These are phyloP conservation scores for Dothideomycetidae sp. DNA, from an alignment of 2,329 filamentous ascomycete genomes.

Conservation along the genomic window DNA sequence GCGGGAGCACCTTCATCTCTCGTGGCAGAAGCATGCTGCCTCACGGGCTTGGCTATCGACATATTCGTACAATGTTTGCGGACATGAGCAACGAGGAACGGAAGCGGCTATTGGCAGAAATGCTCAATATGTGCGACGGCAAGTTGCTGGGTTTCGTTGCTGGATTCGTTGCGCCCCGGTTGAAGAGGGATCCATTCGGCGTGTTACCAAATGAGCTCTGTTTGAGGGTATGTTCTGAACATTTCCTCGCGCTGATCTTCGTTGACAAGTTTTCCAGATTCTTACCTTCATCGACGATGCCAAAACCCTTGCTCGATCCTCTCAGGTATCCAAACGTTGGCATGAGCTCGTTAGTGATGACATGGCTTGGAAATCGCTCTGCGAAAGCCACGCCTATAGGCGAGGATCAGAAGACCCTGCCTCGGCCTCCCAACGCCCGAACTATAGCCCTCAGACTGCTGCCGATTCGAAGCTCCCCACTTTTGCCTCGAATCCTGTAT, in stretches of 20 bases:
- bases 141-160: slow-evolving; percentile 92
- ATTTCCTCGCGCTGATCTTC: background rate
- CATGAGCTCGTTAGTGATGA: slow-evolving; percentile 87
- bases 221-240: slow-evolving; percentile 50
- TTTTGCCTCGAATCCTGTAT: slow-evolving; percentile 16
- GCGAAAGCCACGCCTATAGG: slow-evolving; percentile 85
- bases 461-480: slow-evolving; percentile 8
- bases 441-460: background rate
- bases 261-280: slow-evolving; percentile 45
- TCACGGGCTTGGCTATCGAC: slow-evolving; percentile 40
- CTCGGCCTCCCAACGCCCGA: slow-evolving; percentile 4
- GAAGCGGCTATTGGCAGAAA: slow-evolving; percentile 68
- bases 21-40: slow-evolving; percentile 9
- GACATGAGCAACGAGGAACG: slow-evolving; percentile 61
- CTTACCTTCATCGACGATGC: slow-evolving; percentile 95
- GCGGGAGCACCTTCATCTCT: slow-evolving; percentile 15
- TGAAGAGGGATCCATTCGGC: slow-evolving; percentile 94
- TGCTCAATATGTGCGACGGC: slow-evolving; percentile 88
- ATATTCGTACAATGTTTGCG: slow-evolving; percentile 67
- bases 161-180: slow-evolving; percentile 80
- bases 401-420: slow-evolving; percentile 34
- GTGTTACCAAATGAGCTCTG: slow-evolving; percentile 87
- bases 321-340: slow-evolving; percentile 93
- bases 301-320: slow-evolving; percentile 80
- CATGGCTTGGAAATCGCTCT: slow-evolving; percentile 95